Percentiles rank a stretch among this genome's conserved stretches.
These are phyloP conservation scores for Phycomyces blakesleeanus DNA, from an alignment of 192 early-diverging fungal species.

Conservation along the genomic window DNA sequence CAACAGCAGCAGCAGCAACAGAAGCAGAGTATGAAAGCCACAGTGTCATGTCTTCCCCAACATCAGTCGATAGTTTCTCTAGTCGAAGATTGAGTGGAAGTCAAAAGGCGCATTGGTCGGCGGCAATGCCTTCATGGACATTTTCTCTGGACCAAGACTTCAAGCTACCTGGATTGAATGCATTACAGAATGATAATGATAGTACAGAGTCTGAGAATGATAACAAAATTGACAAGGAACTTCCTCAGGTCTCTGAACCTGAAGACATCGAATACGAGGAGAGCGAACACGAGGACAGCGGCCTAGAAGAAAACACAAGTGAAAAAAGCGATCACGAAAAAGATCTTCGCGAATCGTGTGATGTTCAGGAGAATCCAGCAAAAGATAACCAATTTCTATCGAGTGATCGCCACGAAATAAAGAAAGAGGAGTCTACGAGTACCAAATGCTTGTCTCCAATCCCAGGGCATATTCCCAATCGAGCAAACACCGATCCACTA, in stretches of 20 bases:
- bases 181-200: background rate
- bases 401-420: background rate
- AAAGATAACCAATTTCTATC: too few species aligned
- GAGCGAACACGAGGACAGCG: background rate
- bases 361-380: too few species aligned
- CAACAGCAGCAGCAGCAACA: background rate
- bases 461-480: background rate
- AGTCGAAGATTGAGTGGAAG: constrained; percentile 23
- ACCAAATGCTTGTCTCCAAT: background rate
- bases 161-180: constrained; percentile 15
- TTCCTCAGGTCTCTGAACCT: background rate
- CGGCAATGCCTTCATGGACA: constrained; percentile 18
- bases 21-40: background rate
- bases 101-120: constrained; percentile 28
- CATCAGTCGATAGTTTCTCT: background rate
- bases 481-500: background rate
- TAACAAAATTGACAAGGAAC: background rate
- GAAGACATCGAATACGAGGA: background rate
- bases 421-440: background rate
- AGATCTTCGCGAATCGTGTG: too few species aligned
- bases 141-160: constrained; percentile 21
- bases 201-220: background rate
- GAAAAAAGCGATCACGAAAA: too few species aligned
- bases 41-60: background rate
- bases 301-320: background rate